These are phyloP conservation scores for Monosporascus sp. DNA, from an alignment of 2,329 filamentous ascomycete species.

Conservation along the genomic window DNA sequence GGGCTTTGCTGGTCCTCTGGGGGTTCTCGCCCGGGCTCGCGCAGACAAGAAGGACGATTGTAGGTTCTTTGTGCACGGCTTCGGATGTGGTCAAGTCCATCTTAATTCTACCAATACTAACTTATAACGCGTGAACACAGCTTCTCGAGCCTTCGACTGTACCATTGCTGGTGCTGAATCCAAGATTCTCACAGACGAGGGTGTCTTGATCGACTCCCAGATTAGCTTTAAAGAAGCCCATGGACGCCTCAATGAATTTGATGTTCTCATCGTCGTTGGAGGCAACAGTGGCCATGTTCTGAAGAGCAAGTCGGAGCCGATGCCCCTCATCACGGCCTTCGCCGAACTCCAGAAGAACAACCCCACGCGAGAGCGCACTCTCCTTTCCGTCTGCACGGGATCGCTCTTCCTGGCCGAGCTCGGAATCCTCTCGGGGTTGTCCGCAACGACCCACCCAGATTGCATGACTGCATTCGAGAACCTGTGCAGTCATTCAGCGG, in stretches of 20 bases:
- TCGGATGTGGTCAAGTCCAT: background rate
- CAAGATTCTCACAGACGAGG: slow-evolving; percentile 54
- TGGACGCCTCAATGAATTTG: slow-evolving; percentile 68
- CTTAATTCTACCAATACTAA: slow-evolving; percentile 6
- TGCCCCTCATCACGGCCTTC: slow-evolving; percentile 69
- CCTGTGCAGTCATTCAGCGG: slow-evolving; percentile 68
- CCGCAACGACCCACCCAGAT: slow-evolving; percentile 79
- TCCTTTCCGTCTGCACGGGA: slow-evolving; percentile 76
- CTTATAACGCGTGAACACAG: slow-evolving; percentile 26
- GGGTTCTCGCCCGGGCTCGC: slow-evolving; percentile 45
- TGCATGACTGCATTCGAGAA: slow-evolving; percentile 76
- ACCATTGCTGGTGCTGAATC: slow-evolving; percentile 50
- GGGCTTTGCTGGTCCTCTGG: slow-evolving; percentile 52
- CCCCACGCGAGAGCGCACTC: slow-evolving; percentile 71
- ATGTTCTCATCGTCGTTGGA: slow-evolving; percentile 73
- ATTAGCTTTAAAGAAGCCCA: slow-evolving; percentile 75
- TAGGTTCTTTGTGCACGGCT: slow-evolving; percentile 28
- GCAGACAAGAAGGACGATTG: slow-evolving; percentile 50
- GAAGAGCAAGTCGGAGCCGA: slow-evolving; percentile 62
- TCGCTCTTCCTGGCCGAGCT: slow-evolving; percentile 70
- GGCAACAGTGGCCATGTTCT: slow-evolving; percentile 61
- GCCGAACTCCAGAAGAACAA: slow-evolving; percentile 76
- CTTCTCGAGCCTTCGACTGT: slow-evolving; percentile 52
- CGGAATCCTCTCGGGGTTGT: slow-evolving; percentile 72
- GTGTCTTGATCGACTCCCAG: slow-evolving; percentile 66